A percentile compares a stretch with the other conserved stretches of the same genome.
These are phyloP conservation scores for Syzygium syzygioides DNA, from an alignment of 441 rosid species.

Conservation along the genomic window DNA sequence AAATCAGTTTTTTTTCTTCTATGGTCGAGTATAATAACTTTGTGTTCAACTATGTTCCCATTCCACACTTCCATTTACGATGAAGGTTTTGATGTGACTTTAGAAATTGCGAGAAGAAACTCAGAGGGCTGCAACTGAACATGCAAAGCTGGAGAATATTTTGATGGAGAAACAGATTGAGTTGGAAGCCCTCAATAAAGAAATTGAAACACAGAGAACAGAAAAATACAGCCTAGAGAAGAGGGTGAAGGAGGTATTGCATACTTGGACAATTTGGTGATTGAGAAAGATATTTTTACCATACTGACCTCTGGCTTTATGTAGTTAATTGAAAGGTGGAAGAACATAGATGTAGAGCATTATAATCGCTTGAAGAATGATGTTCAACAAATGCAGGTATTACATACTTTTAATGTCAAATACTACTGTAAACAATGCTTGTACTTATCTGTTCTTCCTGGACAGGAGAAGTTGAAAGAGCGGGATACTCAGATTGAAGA, in stretches of 20 bases:
- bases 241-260: constrained; percentile 74
- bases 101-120: constrained; percentile 84
- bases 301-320: constrained; percentile 4
- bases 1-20: background rate
- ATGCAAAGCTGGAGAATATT: constrained; percentile 43
- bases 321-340: constrained; percentile 66
- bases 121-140: constrained; percentile 50
- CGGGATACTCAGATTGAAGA: constrained; percentile 68
- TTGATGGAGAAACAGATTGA: constrained; percentile 64
- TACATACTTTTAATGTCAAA: background rate
- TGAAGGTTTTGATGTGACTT: constrained; percentile 4
- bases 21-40: background rate
- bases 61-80: background rate
- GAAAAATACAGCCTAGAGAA: constrained; percentile 61
- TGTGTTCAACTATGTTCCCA: background rate
- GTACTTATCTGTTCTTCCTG: constrained; percentile 1
- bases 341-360: constrained; percentile 71
- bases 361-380: constrained; percentile 70
- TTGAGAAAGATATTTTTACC: constrained; percentile 12
- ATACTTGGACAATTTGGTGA: constrained; percentile 1
- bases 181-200: constrained; percentile 64
- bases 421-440: background rate
- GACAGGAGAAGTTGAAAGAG: constrained; percentile 60
- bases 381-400: constrained; percentile 57
- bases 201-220: constrained; percentile 54